Conservation (phyloP, 345 rosid species). For the Turnera subulata region DNA sequence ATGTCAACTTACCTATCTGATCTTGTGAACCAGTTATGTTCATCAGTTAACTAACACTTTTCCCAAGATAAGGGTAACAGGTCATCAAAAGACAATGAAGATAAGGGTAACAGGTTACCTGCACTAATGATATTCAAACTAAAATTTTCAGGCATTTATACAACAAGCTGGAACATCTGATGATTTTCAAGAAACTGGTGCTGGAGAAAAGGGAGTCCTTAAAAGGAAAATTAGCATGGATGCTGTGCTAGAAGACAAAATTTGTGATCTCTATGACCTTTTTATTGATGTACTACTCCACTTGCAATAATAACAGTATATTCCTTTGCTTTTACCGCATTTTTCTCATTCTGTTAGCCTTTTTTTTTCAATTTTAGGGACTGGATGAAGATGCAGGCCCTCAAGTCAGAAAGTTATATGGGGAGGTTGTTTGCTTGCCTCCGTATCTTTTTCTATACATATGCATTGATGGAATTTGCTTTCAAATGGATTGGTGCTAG, state of each 20-base stretch:
- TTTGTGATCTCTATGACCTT: slow-evolving; percentile 93
- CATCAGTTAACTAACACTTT: slow-evolving; percentile 1
- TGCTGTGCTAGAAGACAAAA: slow-evolving; percentile 64
- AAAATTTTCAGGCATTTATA: slow-evolving; percentile 40
- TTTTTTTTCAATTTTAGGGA: slow-evolving; percentile 46
- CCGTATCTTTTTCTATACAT: not conserved
- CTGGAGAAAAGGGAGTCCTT: slow-evolving; percentile 43
- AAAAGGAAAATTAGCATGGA: slow-evolving; percentile 66
- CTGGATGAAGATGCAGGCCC: slow-evolving; percentile 83
- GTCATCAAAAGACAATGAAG: too few species aligned
- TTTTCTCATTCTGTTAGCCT: not conserved
- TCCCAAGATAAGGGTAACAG: too few species aligned
- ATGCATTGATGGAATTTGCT: not conserved
- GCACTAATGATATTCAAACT: too few species aligned
- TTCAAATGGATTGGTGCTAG: slow-evolving; percentile 1
- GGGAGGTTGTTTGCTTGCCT: slow-evolving; percentile 47
- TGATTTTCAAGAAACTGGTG: slow-evolving; percentile 54
- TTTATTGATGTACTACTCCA: slow-evolving; percentile 62
- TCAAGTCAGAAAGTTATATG: slow-evolving; percentile 80
- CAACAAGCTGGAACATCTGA: slow-evolving; percentile 59
- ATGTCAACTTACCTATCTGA: too few species aligned
- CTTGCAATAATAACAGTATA: slow-evolving; percentile 6
- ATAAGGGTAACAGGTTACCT: too few species aligned
- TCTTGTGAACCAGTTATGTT: not conserved
- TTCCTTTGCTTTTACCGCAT: not conserved